These are phyloP conservation scores for Rossbeevera mucosa DNA, from an alignment of 768 basidiomycete species.

Conservation along the genomic window DNA sequence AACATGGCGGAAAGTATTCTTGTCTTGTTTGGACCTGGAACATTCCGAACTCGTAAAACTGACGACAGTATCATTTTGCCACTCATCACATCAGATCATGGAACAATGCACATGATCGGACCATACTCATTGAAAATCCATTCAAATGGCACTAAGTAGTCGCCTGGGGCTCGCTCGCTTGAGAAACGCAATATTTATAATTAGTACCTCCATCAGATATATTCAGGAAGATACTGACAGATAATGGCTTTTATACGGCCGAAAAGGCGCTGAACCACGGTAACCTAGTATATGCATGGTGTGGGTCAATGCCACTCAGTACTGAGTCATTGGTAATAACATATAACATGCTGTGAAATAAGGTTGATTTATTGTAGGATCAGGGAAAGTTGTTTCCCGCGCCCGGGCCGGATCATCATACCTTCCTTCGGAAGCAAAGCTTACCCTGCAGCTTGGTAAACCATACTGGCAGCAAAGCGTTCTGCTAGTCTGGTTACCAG, in stretches of 20 bases:
- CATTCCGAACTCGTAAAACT: background rate
- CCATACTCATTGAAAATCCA: background rate
- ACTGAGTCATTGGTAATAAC: too few relatives aligned
- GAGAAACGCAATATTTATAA: background rate
- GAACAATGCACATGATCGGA: background rate
- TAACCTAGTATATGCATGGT: too few relatives aligned
- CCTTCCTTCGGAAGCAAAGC: too few relatives aligned
- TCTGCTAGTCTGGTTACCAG: too few relatives aligned
- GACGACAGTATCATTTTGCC: background rate
- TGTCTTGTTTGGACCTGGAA: background rate
- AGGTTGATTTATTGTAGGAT: too few relatives aligned
- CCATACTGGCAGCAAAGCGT: too few relatives aligned
- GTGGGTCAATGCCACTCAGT: too few relatives aligned
- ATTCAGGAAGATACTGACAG: too few relatives aligned
- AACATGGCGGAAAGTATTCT: background rate
- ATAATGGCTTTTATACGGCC: background rate
- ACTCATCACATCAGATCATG: background rate
- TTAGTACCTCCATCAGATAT: background rate
- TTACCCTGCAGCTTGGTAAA: too few relatives aligned
- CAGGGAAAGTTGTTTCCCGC: too few relatives aligned
- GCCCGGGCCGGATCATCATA: too few relatives aligned
- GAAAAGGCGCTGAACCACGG: background rate
- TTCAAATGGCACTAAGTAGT: background rate
- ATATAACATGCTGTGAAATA: too few relatives aligned
- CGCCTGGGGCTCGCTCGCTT: background rate